Conservation (phyloP, 1,139 yeast genomes). For the Magnusiomyces suaveolens region DNA sequence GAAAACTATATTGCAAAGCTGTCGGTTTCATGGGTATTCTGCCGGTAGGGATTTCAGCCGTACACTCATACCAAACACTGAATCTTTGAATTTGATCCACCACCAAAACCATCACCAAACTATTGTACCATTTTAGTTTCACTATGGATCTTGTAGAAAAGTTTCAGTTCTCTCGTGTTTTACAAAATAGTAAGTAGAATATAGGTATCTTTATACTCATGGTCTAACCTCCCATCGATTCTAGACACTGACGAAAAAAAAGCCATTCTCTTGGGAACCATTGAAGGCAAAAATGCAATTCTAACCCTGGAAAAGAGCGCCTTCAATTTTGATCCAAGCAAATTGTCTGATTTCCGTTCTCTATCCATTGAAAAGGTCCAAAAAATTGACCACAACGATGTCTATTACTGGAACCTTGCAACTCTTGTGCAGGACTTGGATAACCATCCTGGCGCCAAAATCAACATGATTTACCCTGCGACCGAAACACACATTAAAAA, state of each 20-base stretch:
- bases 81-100: too few relatives aligned
- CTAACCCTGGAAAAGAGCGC: constrained; percentile 63
- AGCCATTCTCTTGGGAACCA: constrained; percentile 55
- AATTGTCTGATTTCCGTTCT: constrained; percentile 21
- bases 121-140: too few relatives aligned
- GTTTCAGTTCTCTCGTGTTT: neutral
- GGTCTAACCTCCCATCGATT: neutral
- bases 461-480: constrained; percentile 82
- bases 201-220: neutral
- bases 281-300: constrained; percentile 55
- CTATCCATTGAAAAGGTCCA: constrained; percentile 33
- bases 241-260: constrained; percentile 55
- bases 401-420: constrained; percentile 72
- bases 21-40: too few relatives aligned
- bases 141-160: constrained; percentile 2
- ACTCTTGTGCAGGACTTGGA: constrained; percentile 42
- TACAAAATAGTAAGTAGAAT: neutral
- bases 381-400: constrained; percentile 60
- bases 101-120: too few relatives aligned
- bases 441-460: constrained; percentile 51
- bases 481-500: constrained; percentile 75
- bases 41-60: too few relatives aligned
- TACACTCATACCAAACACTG: too few relatives aligned
- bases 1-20: too few relatives aligned
- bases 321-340: constrained; percentile 34